These are phyloP conservation scores for Sporobolomyces roseus DNA, from an alignment of 768 basidiomycete genomes.

Conservation along the genomic window DNA sequence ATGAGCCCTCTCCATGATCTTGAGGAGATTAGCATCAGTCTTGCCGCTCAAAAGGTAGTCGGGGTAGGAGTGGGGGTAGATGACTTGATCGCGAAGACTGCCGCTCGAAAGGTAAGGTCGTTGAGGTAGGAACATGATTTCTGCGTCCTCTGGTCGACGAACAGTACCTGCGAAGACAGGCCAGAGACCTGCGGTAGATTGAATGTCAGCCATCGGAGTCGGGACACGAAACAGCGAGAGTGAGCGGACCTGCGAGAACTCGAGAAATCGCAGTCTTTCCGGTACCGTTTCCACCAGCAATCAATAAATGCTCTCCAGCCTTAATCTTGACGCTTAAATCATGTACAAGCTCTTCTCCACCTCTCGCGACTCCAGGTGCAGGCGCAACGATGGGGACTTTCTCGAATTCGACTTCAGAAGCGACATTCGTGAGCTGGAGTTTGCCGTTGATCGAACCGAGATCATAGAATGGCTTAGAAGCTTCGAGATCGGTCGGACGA, in stretches of 20 bases:
- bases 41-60: slow-evolving; percentile 62
- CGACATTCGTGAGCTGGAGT: slow-evolving; percentile 19
- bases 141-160: slow-evolving; percentile 56
- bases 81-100: slow-evolving; percentile 83
- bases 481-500: slow-evolving; percentile 51
- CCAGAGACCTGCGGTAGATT: slow-evolving; percentile 59
- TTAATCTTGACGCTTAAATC: slow-evolving; percentile 63
- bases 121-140: slow-evolving; percentile 71
- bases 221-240: no score
- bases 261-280: slow-evolving; percentile 50
- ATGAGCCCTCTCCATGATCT: slow-evolving; percentile 74
- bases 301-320: slow-evolving; percentile 79
- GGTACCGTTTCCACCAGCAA: slow-evolving; percentile 65
- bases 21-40: slow-evolving; percentile 66
- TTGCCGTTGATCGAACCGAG: slow-evolving; percentile 65
- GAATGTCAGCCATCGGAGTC: background rate
- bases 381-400: slow-evolving; percentile 53
- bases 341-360: slow-evolving; percentile 61
- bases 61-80: slow-evolving; percentile 82
- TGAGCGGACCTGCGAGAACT: slow-evolving; percentile 64
- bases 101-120: slow-evolving; percentile 87
- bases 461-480: slow-evolving; percentile 56
- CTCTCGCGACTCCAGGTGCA: slow-evolving; percentile 49
- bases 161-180: slow-evolving; percentile 53
- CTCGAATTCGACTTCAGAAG: slow-evolving; percentile 45